Conservation (phyloP, 2,329 filamentous ascomycete genomes). For the Teratosphaeria destructans region DNA sequence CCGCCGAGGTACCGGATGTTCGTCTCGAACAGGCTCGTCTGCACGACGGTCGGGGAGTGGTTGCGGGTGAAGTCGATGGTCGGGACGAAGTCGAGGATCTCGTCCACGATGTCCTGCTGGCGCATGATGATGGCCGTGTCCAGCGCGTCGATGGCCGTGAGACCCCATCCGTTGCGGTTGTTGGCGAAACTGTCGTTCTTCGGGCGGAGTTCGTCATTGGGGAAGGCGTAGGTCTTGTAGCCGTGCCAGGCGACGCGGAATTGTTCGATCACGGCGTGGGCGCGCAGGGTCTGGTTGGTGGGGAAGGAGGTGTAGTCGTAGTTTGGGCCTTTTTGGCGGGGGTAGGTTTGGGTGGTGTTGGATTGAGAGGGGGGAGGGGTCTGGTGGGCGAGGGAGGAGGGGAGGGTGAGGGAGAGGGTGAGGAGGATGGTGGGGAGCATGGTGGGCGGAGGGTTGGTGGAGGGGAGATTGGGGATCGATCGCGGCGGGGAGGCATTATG, state of each 20-base stretch:
- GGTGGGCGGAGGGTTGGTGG: not conserved
- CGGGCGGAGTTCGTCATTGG: slow-evolving; percentile 76
- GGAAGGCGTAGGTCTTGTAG: slow-evolving; percentile 71
- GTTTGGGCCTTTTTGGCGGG: not conserved
- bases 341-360: not conserved
- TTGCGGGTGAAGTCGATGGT: slow-evolving; percentile 66
- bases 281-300: not conserved
- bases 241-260: slow-evolving; percentile 53
- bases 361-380: not conserved
- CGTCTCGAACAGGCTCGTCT: slow-evolving; percentile 72
- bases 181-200: slow-evolving; percentile 59
- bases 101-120: slow-evolving; percentile 66
- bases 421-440: not conserved
- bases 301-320: slow-evolving; percentile 2
- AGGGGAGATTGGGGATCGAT: not conserved
- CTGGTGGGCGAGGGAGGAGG: not conserved
- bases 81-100: slow-evolving; percentile 58
- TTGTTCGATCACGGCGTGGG: slow-evolving; percentile 1
- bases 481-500: not conserved
- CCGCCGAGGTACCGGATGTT: slow-evolving; percentile 87
- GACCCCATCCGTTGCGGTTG: slow-evolving; percentile 86
- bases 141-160: slow-evolving; percentile 70
- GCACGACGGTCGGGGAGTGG: slow-evolving; percentile 46
- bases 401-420: not conserved
- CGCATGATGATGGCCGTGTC: slow-evolving; percentile 86